phyloP scores from a whole-genome alignment of 192 early-diverging fungal genomes.

The Spinellus fusiger region DNA sequence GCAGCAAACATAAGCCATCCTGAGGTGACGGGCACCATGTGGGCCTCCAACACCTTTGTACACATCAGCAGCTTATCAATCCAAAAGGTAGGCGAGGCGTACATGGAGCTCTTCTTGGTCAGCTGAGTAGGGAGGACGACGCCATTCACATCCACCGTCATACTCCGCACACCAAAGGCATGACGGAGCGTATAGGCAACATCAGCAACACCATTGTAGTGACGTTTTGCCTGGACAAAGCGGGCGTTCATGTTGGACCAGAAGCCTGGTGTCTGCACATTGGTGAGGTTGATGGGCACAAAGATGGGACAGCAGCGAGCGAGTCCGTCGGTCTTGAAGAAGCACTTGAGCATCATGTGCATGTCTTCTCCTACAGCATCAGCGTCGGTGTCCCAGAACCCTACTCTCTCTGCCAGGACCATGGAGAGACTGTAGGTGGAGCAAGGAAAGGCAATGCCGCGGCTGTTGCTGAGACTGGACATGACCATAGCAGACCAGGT shows the following conservation, averaged over 20 bases:
- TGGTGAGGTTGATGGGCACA: slow-evolving; percentile 62
- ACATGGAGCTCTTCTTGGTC: slow-evolving; percentile 13
- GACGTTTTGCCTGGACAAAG: slow-evolving; percentile 66
- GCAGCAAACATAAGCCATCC: slow-evolving; percentile 52
- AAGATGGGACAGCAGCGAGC: slow-evolving; percentile 65
- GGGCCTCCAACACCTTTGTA: slow-evolving; percentile 44
- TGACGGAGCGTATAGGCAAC: slow-evolving; percentile 49
- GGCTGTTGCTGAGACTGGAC: slow-evolving; percentile 58
- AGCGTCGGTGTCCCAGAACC: slow-evolving; percentile 72
- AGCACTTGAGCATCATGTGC: slow-evolving; percentile 80
- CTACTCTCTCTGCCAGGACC: slow-evolving; percentile 62
- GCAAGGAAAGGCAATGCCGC: slow-evolving; percentile 64
- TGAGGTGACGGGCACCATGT: slow-evolving; percentile 44
- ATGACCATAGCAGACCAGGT: slow-evolving; percentile 73
- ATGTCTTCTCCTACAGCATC: slow-evolving; percentile 81
- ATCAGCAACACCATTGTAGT: slow-evolving; percentile 71
- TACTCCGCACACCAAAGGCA: slow-evolving; percentile 10
- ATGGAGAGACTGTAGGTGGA: slow-evolving; percentile 72
- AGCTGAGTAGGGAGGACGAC: background rate
- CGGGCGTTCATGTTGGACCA: slow-evolving; percentile 49
- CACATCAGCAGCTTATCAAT: slow-evolving; percentile 34
- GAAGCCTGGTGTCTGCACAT: slow-evolving; percentile 50
- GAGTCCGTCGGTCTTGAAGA: slow-evolving; percentile 62
- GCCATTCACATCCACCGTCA: background rate
- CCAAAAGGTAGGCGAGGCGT: slow-evolving; percentile 21